Base-by-base conservation (phyloP, 768 basidiomycete species). In the Multifurca ochricompacta region DNA sequence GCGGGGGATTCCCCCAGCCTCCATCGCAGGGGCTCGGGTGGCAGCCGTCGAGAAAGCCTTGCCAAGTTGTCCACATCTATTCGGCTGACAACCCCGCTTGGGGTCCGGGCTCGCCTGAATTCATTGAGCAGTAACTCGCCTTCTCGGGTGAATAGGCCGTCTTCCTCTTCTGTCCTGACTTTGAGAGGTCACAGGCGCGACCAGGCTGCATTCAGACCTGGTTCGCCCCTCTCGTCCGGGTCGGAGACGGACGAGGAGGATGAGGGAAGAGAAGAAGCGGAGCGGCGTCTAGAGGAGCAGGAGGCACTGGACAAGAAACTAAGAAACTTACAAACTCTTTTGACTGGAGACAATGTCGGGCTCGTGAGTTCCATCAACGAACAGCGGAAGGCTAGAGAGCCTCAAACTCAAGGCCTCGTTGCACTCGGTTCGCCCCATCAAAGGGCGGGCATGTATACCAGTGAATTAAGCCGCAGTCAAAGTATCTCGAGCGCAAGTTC, bases 401-500 rank as follows among this genome's bases (percentile, higher is more conserved):
- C 37, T 6, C 55, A 48, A 30, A 45, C 4, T 69, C 62, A 64
- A 62, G 41, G 67, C 65, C 52, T 75, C 70, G 41, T 69, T 67
- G 54, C 65, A 64, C 32, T 69, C 61, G 52, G 72, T 73, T 43
- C 73, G 64, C 28, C 74, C 74, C 19, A 44, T n/a, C 50, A 35
- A 31, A 30, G 19, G 18, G 55, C 6, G n/a, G 80, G 73, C 62
- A 72, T 70, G 58, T 78, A 78, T 62, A 73, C 43, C 6, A 31
- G 42, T 45, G 31, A 6, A 16, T 51, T 42, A 4, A 59, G 60
- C 37, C 58, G 76, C 19, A 85, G 84, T 57, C 85, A 84, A 55
- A 89, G 87, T 62, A 73, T 87, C 8, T 88, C 87, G 4, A 85
- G 84, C 65, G 70, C 80, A 11, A 79, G 80, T 57, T 90, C 89